Base-by-base conservation (phyloP, 1,284 basidiomycete genomes). In the Microbotryomycetes sp. region DNA sequence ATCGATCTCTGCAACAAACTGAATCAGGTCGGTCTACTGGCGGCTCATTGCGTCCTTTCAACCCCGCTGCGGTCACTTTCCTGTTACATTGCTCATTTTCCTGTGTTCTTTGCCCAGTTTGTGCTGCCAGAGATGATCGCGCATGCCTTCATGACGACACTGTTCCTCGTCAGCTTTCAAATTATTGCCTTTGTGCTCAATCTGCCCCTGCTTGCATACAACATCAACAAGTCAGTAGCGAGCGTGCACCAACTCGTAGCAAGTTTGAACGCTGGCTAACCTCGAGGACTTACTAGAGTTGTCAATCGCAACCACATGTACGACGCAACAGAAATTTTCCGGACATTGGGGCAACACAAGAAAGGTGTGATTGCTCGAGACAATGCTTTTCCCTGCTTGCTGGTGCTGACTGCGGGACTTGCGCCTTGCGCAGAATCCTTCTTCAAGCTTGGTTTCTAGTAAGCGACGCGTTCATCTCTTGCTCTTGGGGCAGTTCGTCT, bases 1-100 rank as follows among this genome's bases (percentile, higher is more conserved):
- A 97, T 98, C 84, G 94, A 99, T 78, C 86, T 98, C 45, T 98
- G 96, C 81, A 97, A 97, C 81, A 97, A 97, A 81, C 86, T 99
- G 73, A 99, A 98, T 77, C 90, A 94, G 79, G 94, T 96, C 67
- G 58, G 77, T 73, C 5, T 21, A 16, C n/a, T 27, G 26, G n/a
- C n/a, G n/a, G n/a, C n/a, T n/a, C n/a, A n/a, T n/a, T n/a, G 4
- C 29, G 18, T 28, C 26, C 11, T 24, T 21, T 15, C 41, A 7
- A 5, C 45, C n/a, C 4, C 28, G 1, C 26, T 47, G 16, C 3
- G 9, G 28, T 21, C 35, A 28, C 13, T 29, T 18, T 2, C 3
- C 2, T 11, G 45, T 46, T 24, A 52, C 11, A 13, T 41, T n/a
- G n/a, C n/a, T 45, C 52, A 45, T n/a, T n/a, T n/a, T n/a, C n/a